phyloP scores from a whole-genome alignment of 805 yeast genomes.

The Komagataella populi region DNA sequence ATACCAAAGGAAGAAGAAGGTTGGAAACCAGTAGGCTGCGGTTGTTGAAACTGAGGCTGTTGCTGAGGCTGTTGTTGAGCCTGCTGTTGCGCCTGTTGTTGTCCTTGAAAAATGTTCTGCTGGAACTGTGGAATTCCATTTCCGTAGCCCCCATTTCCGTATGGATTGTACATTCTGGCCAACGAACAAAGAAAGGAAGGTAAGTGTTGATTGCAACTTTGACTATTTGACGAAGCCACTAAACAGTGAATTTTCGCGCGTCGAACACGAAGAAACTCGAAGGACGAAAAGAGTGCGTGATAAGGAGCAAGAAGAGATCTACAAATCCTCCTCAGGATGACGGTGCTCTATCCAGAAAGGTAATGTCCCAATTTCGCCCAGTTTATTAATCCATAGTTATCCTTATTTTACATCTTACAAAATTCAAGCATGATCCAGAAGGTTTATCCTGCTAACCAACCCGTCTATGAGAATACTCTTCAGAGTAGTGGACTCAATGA shows the following conservation, averaged over 20 bases:
- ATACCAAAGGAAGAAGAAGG: constrained; percentile 24
- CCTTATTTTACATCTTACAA: not conserved
- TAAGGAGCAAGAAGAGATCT: not conserved
- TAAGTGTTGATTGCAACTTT: not conserved
- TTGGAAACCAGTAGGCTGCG: constrained; percentile 26
- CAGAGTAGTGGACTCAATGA: not conserved
- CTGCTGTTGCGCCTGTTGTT: constrained; percentile 16
- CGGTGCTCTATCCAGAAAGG: no score
- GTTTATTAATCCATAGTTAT: not conserved
- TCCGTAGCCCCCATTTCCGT: not conserved
- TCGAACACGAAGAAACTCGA: not conserved
- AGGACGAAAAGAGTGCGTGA: not conserved
- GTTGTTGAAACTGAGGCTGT: constrained; percentile 15
- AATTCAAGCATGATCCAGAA: not conserved
- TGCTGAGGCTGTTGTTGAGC: constrained; percentile 6
- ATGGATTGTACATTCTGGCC: not conserved
- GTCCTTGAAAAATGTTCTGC: constrained; percentile 3
- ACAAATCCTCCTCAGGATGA: not conserved
- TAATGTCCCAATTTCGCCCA: not conserved
- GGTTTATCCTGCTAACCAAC: not conserved
- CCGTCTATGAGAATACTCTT: not conserved
- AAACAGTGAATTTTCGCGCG: not conserved
- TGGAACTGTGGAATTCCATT: constrained; percentile 3
- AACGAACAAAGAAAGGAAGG: not conserved
- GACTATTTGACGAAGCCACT: not conserved